Percentiles rank a stretch among this genome's conserved stretches.
phyloP scores from a whole-genome alignment of 345 rosid genomes.

The Aquilaria malaccensis region DNA sequence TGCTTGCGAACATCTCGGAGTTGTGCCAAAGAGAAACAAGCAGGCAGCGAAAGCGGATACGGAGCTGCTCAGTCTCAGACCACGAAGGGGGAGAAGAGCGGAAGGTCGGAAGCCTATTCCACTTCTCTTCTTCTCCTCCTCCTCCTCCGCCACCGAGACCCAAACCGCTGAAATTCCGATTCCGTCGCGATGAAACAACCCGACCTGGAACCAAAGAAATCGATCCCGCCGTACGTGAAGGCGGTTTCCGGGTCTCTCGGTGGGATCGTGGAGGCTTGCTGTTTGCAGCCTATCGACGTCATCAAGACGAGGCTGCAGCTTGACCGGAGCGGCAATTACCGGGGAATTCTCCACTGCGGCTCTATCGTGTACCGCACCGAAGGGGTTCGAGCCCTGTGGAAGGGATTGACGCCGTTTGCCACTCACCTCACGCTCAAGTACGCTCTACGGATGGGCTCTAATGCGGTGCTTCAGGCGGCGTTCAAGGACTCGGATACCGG shows the following conservation, averaged over 20 bases:
- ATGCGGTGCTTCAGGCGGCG: slow-evolving; percentile 64
- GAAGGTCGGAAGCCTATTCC: slow-evolving; percentile 3
- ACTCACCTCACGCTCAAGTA: slow-evolving; percentile 89
- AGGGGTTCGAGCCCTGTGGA: slow-evolving; percentile 90
- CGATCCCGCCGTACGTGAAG: slow-evolving; percentile 83
- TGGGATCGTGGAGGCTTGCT: slow-evolving; percentile 83
- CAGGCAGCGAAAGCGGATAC: too few relatives aligned
- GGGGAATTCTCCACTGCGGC: slow-evolving; percentile 82
- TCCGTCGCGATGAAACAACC: slow-evolving; percentile 6
- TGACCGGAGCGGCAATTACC: slow-evolving; percentile 57
- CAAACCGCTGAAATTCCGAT: neutral
- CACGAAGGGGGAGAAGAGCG: neutral
- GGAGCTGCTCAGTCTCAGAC: neutral
- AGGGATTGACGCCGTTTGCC: slow-evolving; percentile 90
- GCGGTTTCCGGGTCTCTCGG: slow-evolving; percentile 89
- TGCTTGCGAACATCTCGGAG: too few relatives aligned
- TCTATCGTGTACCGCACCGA: slow-evolving; percentile 53
- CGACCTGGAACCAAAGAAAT: slow-evolving; percentile 5
- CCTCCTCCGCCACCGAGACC: neutral
- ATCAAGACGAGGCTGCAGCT: slow-evolving; percentile 92
- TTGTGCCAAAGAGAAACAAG: too few relatives aligned
- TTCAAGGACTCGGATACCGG: slow-evolving; percentile 83
- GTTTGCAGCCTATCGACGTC: slow-evolving; percentile 93
- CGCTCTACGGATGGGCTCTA: slow-evolving; percentile 89
- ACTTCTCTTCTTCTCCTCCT: slow-evolving; percentile 8